These are phyloP conservation scores for Entomortierella parvispora DNA, from an alignment of 192 early-diverging fungal species.

Conservation along the genomic window DNA sequence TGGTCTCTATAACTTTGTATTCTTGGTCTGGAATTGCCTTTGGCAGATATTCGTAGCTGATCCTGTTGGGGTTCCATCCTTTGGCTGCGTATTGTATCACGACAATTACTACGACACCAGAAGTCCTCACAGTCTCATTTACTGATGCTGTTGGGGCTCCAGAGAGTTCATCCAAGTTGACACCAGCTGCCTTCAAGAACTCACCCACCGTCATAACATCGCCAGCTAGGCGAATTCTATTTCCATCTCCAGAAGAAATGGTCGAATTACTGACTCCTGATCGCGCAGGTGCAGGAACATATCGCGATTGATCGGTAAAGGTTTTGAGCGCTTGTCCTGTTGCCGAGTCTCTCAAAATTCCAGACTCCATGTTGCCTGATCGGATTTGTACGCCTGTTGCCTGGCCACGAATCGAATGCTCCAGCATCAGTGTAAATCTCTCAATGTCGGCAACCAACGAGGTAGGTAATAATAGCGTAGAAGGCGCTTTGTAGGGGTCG, in stretches of 20 bases:
- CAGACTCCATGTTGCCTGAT: conserved; percentile 48
- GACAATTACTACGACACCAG: conserved; percentile 53
- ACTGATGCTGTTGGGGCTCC: conserved; percentile 10
- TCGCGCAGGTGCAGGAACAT: conserved; percentile 4
- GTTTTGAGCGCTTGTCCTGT: conserved; percentile 30
- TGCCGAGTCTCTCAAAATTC: conserved; percentile 23
- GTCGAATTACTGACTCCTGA: no score
- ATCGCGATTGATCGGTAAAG: conserved; percentile 31
- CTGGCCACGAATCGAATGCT: conserved; percentile 54
- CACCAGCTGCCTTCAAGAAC: conserved; percentile 45
- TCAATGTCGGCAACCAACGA: conserved; percentile 55
- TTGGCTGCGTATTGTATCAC: conserved; percentile 55
- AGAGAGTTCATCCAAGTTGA: conserved; percentile 34
- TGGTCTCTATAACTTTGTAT: conserved; percentile 52
- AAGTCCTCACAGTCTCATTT: conserved; percentile 42
- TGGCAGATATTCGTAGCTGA: conserved; percentile 53
- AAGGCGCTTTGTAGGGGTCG: conserved; percentile 13
- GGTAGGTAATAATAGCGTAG: conserved; percentile 9
- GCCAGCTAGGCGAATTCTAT: conserved; percentile 21
- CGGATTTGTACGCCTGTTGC: conserved; percentile 50
- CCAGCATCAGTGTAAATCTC: conserved; percentile 53
- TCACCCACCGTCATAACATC: conserved; percentile 53
- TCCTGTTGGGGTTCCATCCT: conserved; percentile 41
- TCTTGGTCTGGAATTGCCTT: conserved; percentile 52
- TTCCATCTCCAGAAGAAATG: not conserved